Evolutionary conservation across 2,329 filamentous ascomycete genomes (phyloP).

Genomic region (Phaeophleospora eucalypticola): DNA sequence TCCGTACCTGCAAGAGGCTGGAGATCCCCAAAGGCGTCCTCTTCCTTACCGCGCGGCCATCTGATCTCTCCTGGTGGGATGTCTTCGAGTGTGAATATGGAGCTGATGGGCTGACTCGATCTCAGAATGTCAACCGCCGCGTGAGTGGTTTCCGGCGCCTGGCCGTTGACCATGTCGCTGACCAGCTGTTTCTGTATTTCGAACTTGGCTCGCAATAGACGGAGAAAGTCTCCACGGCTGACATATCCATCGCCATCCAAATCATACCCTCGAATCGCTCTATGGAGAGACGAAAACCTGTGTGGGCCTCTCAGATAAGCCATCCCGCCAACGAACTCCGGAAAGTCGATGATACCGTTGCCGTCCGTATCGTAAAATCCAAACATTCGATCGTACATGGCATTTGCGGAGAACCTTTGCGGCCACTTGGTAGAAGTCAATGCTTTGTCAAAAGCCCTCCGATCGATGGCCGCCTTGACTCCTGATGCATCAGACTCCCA

Average conservation of each 20-base stretch:
- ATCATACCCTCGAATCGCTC: constrained; percentile 86
- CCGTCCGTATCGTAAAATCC: constrained; percentile 90
- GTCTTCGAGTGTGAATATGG: constrained; percentile 39
- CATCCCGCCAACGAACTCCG: constrained; percentile 83
- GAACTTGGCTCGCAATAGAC: constrained; percentile 90
- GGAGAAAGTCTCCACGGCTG: constrained; percentile 78
- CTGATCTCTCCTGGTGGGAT: constrained; percentile 30
- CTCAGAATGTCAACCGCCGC: constrained; percentile 37
- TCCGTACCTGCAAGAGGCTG: constrained; percentile 42
- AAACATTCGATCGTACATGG: constrained; percentile 95
- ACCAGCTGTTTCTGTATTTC: constrained; percentile 86
- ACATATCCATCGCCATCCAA: constrained; percentile 84
- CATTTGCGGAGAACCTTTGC: constrained; percentile 76
- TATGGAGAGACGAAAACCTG: constrained; percentile 62
- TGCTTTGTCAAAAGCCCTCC: constrained; percentile 86
- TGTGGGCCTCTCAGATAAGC: constrained; percentile 58
- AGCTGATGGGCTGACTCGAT: constrained; percentile 45
- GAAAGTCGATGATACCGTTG: constrained; percentile 84
- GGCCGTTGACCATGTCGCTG: constrained; percentile 70
- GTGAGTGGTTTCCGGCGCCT: constrained; percentile 68
- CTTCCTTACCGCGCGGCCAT: constrained; percentile 30
- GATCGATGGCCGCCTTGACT: constrained; percentile 79
- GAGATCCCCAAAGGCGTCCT: constrained; percentile 31
- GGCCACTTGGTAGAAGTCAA: constrained; percentile 59
- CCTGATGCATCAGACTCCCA: constrained; percentile 77